Base-by-base conservation (phyloP, 108 stramenopile species). In the Parietichytrium sp. region DNA sequence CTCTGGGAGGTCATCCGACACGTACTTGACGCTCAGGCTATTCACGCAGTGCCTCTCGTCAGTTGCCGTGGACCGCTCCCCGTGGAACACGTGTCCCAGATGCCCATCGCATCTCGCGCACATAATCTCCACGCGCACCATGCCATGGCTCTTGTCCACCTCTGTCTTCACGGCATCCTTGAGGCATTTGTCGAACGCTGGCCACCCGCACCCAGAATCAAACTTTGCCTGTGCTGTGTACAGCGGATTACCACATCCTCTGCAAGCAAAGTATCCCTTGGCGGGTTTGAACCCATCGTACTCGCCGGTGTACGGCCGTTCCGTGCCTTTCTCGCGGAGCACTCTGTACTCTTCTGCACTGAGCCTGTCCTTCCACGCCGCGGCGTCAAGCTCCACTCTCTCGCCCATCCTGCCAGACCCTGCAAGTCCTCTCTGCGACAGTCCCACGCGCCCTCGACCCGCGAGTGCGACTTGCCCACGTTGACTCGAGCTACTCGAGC, bases 1-100 rank as follows among this genome's bases (percentile, higher is more conserved):
- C 79, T 85, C 84, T 38, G 47, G 81, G 10, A 81, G 48, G 33
- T 82, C 85, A 26, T 85, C 81, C 3, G 85, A 84, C 29, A 84
- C 78, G 47, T 83, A 87, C 83, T 84, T 86, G 50, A 88, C 86
- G 48, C 86, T 85, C 49, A 83, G 78, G 26, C 78, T 79, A 82
- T 88, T 88, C 15, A 88, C 87, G 79, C 87, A 88, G 80, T 88
- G 87, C 26, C 87, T 42, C 80, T 88, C 87, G 49, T 87, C 84
- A 10, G 87, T 87, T 7, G 84, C 47, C 10, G 87, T 87, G 55
- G 84, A 54, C 20, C 87, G 54, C 79, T 88, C 87, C 3, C 86
- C 87, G 79, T 88, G 84, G 42, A 88, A 88, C 47, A 87, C 86
- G 48, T 88, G 86, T 6, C 87, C 87, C 13, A 88, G 83, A 83